Conservation (phyloP, 1,284 basidiomycete species). For the Ceratobasidium sp. region DNA sequence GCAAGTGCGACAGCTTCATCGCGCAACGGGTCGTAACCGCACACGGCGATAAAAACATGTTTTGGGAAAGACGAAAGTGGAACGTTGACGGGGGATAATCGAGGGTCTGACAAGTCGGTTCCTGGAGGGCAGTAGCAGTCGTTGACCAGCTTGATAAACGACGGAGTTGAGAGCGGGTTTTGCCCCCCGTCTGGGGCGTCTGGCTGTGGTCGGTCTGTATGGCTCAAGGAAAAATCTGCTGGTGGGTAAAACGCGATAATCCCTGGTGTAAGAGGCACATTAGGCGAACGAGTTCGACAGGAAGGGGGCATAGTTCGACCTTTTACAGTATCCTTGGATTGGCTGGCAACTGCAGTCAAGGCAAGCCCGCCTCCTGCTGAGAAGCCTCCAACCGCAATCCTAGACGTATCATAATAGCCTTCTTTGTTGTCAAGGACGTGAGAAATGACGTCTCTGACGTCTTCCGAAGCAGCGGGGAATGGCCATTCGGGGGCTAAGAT, state of each 20-base stretch:
- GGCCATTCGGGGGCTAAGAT: conserved; percentile 30
- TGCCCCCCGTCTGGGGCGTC: not conserved
- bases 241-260: conserved; percentile 39
- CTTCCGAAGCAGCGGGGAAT: conserved; percentile 41
- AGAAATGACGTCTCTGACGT: conserved; percentile 20
- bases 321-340: conserved; percentile 24
- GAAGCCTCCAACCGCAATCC: conserved; percentile 34
- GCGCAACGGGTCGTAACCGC: conserved; percentile 39
- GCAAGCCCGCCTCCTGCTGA: conserved; percentile 17
- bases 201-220: not conserved
- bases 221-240: conserved; percentile 28
- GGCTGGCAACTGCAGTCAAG: conserved; percentile 1
- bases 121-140: conserved; percentile 20
- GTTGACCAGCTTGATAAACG: conserved; percentile 12
- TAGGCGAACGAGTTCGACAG: not conserved
- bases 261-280: not conserved
- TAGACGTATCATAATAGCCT: conserved; percentile 26
- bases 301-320: conserved; percentile 6
- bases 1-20: conserved; percentile 19
- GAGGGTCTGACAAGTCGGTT: conserved; percentile 30
- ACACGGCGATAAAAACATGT: conserved; percentile 28
- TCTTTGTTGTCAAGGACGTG: conserved; percentile 25
- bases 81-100: conserved; percentile 31
- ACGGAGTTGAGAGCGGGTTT: conserved; percentile 5
- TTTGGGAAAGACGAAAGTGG: conserved; percentile 18